Evolutionary conservation across 495 filamentous ascomycete species (phyloP), one percentile per base, ranked within the genome.

Genomic region (Penicillium riverlandense): DNA sequence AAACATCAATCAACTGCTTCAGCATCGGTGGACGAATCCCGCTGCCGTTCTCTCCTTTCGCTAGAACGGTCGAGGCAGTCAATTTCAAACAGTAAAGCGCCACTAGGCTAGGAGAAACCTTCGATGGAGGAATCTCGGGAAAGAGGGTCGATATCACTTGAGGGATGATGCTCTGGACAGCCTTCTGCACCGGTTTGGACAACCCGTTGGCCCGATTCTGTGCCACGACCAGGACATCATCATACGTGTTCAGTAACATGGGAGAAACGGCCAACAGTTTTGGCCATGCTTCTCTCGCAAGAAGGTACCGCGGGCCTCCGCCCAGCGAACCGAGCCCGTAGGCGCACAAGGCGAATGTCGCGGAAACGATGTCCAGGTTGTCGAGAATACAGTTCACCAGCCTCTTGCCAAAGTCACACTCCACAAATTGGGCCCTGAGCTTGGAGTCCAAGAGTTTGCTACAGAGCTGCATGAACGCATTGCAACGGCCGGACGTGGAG

Each of bases 391-490:
- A 55, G 35, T 62, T 52, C 37, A 90, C 74, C 1, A 97, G 66
- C 29, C 78, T 76, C 34, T 73, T 71, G 43, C 85, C 85, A 38
- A 86, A 79, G n/a, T 78, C 78, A 47, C 85, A 79, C 37, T 91
- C 83, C 7, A 85, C 69, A 48, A 95, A 88, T 29, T 86, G 83
- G n/a, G 71, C 71, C 37, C 71, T 70, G 53, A 84, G 85, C 8
- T 69, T 61, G 40, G 79, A 77, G 14, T 91, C 76, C 37, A 79
- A 72, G 37, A 90, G 71, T 57, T 88, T 89, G 43, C 72, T 67
- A n/a, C 79, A 80, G 28, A 97, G 70, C 47, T 91, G 85, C 2
- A 90, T 58, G 44, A 85, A 66, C 3, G 70, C 70, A 53, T 55
- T 72, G 30, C 80, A 74, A 46, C 67, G 66, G 15, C 65, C 57